Conservation (phyloP, 306 rosid genomes). For the Lathyrus sativus region DNA sequence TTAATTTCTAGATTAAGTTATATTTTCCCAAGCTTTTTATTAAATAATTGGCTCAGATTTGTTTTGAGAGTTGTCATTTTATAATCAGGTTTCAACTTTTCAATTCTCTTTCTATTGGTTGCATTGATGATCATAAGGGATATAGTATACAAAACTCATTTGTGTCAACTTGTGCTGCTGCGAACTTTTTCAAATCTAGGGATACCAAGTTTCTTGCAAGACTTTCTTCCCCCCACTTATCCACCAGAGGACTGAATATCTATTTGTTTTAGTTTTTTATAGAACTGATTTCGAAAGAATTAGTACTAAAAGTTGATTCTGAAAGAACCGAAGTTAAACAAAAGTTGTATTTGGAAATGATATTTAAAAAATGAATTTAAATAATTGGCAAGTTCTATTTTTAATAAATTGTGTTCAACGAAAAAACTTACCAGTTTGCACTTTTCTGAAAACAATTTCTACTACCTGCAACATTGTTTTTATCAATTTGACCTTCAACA, state of each 20-base stretch:
- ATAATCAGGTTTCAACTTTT: neutral
- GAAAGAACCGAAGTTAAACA: neutral
- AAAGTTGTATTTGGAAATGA: neutral
- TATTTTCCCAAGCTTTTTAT: neutral
- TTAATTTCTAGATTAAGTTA: neutral
- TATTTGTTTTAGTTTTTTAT: neutral
- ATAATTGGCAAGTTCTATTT: no score
- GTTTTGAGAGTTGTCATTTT: neutral
- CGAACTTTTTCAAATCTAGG: neutral
- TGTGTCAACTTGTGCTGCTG: neutral
- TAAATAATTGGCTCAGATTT: neutral
- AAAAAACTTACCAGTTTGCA: neutral
- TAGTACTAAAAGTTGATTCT: neutral
- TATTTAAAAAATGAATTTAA: no score
- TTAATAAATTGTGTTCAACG: neutral
- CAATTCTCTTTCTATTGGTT: neutral
- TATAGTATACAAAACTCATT: neutral
- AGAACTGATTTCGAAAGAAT: neutral
- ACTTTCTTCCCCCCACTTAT: neutral
- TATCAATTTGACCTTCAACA: neutral
- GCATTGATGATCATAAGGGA: neutral
- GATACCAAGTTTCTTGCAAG: neutral
- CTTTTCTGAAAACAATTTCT: neutral
- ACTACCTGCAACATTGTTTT: neutral
- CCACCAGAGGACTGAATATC: neutral